phyloP scores from a whole-genome alignment of 2,329 filamentous ascomycete species.

The Exophiala dermatitidis region DNA sequence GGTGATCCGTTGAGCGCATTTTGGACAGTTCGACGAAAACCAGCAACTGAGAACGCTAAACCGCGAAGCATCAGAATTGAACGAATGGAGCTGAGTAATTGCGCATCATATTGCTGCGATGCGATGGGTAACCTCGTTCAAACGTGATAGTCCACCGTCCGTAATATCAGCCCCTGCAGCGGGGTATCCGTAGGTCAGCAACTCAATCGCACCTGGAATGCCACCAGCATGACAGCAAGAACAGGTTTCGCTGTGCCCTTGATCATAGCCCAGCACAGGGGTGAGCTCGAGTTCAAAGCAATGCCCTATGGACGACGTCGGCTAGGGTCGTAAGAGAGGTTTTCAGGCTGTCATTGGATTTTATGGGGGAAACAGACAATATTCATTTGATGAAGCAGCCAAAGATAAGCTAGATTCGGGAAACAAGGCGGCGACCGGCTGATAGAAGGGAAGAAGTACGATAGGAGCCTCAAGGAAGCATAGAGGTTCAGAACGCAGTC shows the following conservation, averaged over 20 bases:
- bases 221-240: neutral
- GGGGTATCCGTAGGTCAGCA: neutral
- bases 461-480: neutral
- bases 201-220: conserved; percentile 2
- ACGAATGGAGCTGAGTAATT: neutral
- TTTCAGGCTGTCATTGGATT: no score
- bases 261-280: neutral
- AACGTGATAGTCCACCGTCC: neutral
- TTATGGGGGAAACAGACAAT: no score
- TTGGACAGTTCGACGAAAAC: neutral
- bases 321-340: no score
- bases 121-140: neutral
- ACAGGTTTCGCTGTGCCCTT: neutral
- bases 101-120: conserved; percentile 10
- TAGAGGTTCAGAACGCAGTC: neutral
- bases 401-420: no score
- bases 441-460: neutral
- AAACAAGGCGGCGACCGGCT: no score
- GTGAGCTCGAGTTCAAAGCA: neutral
- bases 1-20: conserved; percentile 20
- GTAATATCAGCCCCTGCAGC: neutral
- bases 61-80: conserved; percentile 5
- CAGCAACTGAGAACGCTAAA: neutral
- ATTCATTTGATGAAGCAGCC: no score
- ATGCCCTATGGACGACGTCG: no score